Evolutionary conservation across 1,139 yeast genomes (phyloP).

Genomic region (Geotrichum carabidarum): DNA sequence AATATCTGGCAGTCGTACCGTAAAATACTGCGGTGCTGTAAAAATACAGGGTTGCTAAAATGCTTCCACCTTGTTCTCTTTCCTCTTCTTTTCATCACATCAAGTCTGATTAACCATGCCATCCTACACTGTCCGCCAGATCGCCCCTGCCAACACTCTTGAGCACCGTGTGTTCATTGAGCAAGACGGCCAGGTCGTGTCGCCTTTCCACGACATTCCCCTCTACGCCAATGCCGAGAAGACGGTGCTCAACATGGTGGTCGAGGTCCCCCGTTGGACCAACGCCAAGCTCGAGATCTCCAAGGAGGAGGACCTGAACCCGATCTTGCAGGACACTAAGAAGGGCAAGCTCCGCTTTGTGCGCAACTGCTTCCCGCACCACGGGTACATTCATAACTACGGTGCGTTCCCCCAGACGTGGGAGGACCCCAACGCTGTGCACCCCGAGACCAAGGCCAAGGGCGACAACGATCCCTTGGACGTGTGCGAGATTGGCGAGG

Average conservation of each 20-base stretch:
- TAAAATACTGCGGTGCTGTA: not conserved
- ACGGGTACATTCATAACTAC: conserved; percentile 87
- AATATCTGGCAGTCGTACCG: not conserved
- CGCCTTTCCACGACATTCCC: conserved; percentile 82
- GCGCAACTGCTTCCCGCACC: conserved; percentile 82
- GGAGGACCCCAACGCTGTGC: conserved; percentile 75
- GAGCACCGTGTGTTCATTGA: conserved; percentile 82
- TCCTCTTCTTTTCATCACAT: not conserved
- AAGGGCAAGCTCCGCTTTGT: conserved; percentile 80
- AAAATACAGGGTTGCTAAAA: not conserved
- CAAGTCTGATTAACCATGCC: conserved; percentile 24
- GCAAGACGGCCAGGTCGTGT: conserved; percentile 61
- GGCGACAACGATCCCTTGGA: conserved; percentile 93
- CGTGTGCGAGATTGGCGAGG: conserved; percentile 81
- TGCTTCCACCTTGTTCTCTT: conserved; percentile 1
- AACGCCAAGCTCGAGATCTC: conserved; percentile 84
- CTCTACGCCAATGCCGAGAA: conserved; percentile 58
- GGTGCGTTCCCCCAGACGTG: conserved; percentile 95
- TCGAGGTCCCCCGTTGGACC: conserved; percentile 88
- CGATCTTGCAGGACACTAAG: conserved; percentile 81
- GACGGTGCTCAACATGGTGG: conserved; percentile 75
- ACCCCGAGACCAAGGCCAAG: conserved; percentile 54
- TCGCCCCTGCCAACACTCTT: conserved; percentile 87
- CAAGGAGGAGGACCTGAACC: conserved; percentile 62
- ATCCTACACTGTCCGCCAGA: conserved; percentile 50